A percentile compares a stretch with the other conserved stretches of the same genome.
Conservation (phyloP, 352 stramenopile genomes). For the Globisporangium okanoganense region DNA sequence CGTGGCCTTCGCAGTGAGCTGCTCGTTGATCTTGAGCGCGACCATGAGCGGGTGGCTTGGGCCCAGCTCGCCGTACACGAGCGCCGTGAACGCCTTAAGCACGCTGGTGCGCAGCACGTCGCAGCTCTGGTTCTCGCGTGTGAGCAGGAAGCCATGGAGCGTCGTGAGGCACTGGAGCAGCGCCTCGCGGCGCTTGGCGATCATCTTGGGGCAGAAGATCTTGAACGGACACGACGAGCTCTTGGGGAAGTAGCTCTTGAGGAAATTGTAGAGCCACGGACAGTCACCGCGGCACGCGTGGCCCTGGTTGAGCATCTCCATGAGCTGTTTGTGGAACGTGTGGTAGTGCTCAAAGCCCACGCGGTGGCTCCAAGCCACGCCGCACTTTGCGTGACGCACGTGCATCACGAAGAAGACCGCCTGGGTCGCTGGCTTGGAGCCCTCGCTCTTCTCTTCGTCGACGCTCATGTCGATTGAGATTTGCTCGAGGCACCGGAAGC, state of each 20-base stretch:
- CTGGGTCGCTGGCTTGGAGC: neutral
- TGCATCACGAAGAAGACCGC: constrained; percentile 12
- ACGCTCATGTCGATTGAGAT: constrained; percentile 9
- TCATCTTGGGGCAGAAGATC: neutral
- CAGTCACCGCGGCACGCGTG: constrained; percentile 13
- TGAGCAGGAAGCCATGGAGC: constrained; percentile 11
- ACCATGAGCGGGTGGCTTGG: constrained; percentile 7
- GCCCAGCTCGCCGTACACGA: constrained; percentile 12
- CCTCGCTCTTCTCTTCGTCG: constrained; percentile 10
- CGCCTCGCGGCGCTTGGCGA: constrained; percentile 11
- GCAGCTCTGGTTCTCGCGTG: constrained; percentile 17
- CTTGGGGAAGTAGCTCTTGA: constrained; percentile 19
- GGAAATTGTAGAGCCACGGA: constrained; percentile 19
- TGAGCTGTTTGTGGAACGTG: constrained; percentile 1
- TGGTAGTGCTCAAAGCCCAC: neutral
- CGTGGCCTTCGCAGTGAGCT: neutral
- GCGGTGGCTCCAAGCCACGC: constrained; percentile 10
- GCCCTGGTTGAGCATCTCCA: constrained; percentile 8
- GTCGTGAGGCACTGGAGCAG: constrained; percentile 14
- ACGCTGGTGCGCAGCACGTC: constrained; percentile 9
- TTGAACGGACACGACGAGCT: constrained; percentile 9
- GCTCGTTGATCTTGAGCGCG: constrained; percentile 8
- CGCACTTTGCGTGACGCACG: constrained; percentile 7
- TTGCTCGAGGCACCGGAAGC: constrained; percentile 13
- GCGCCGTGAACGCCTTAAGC: constrained; percentile 5